Conservation (phyloP, 2,329 filamentous ascomycete species). For the Salinomyces thailandicus region DNA sequence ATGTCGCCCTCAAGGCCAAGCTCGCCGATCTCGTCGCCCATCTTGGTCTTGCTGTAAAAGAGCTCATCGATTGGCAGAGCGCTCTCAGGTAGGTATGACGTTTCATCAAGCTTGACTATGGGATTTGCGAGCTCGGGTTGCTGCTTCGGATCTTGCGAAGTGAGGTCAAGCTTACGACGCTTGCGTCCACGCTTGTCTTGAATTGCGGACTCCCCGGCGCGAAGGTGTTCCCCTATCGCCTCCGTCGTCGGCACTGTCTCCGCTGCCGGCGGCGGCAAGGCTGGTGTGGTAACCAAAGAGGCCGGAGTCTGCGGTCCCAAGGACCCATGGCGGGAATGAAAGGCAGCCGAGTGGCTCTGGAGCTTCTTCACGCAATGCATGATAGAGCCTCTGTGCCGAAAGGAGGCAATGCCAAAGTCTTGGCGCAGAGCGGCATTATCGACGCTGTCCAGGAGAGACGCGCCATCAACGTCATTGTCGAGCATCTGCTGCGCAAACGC, state of each 20-base stretch:
- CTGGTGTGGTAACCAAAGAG: constrained; percentile 3
- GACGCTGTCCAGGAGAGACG: constrained; percentile 50
- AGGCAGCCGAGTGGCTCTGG: constrained; percentile 24
- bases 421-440: constrained; percentile 39
- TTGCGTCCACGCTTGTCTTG: constrained; percentile 23
- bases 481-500: constrained; percentile 46
- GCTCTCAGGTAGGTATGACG: constrained; percentile 12
- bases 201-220: constrained; percentile 17
- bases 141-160: background rate
- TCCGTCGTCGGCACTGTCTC: constrained; percentile 5
- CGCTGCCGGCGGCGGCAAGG: background rate
- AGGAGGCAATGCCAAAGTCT: constrained; percentile 47
- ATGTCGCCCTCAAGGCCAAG: constrained; percentile 7
- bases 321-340: background rate
- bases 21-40: constrained; percentile 16
- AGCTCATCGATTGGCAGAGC: constrained; percentile 22
- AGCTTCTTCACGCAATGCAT: constrained; percentile 49
- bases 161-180: constrained; percentile 24
- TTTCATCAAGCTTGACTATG: background rate
- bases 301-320: constrained; percentile 5
- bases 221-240: constrained; percentile 10
- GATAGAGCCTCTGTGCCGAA: constrained; percentile 50
- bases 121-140: background rate
- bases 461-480: constrained; percentile 56
- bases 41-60: constrained; percentile 24